A percentile compares a stretch with the other conserved stretches of the same genome.
Evolutionary conservation across 768 basidiomycete species (phyloP).

Genomic region (Panellus pusillus): DNA sequence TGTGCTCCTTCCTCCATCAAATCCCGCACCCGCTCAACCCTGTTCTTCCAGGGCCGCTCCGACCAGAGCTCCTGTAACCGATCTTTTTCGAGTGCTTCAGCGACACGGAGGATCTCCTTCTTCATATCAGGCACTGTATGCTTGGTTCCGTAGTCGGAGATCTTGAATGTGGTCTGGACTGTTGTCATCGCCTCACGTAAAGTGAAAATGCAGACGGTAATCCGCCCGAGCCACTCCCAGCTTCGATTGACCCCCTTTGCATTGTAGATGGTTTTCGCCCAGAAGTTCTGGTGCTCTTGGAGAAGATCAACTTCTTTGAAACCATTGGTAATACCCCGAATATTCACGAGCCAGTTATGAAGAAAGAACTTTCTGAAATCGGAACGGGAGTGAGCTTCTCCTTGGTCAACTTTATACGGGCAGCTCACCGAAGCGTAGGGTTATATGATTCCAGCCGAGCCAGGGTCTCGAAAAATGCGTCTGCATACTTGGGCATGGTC

Average conservation of each 20-base stretch:
- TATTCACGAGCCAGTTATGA: too few species aligned
- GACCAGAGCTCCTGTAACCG: slow-evolving; percentile 9
- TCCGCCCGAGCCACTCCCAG: slow-evolving; percentile 19
- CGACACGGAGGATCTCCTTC: slow-evolving; percentile 4
- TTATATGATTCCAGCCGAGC: too few species aligned
- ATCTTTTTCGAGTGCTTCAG: slow-evolving; percentile 3
- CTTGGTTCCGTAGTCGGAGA: neutral
- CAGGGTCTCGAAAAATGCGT: too few species aligned
- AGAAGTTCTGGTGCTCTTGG: too few species aligned
- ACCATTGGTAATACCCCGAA: slow-evolving; percentile 9
- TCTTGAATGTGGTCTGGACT: slow-evolving; percentile 13
- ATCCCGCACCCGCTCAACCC: slow-evolving; percentile 4
- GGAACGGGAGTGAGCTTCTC: too few species aligned
- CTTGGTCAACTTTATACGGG: too few species aligned
- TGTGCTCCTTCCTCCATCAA: slow-evolving; percentile 13
- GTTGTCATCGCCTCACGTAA: slow-evolving; percentile 17
- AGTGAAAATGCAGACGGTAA: slow-evolving; percentile 18
- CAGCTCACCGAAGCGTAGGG: too few species aligned
- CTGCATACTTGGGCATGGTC: slow-evolving; percentile 25
- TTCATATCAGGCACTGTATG: slow-evolving; percentile 16
- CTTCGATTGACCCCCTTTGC: too few species aligned
- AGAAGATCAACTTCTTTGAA: slow-evolving; percentile 23
- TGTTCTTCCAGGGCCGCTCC: neutral
- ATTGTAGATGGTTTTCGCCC: too few species aligned
- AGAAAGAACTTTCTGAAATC: too few species aligned